Base-by-base conservation (phyloP, 1,284 basidiomycete species). In the Boletus coffeatus region DNA sequence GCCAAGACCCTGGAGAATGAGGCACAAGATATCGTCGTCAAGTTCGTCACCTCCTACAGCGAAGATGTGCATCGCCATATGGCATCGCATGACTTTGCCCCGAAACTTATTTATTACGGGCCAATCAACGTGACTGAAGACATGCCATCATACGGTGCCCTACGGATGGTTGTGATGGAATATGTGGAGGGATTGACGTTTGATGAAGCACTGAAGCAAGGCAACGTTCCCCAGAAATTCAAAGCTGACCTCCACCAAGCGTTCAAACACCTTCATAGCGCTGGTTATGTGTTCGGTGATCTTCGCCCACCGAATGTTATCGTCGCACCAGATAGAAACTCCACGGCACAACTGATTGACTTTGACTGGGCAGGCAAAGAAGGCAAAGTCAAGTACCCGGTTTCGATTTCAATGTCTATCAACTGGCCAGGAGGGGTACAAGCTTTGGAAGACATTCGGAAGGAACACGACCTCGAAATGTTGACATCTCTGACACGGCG, bases 81-180 rank as follows among this genome's bases (percentile, higher is more conserved):
- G 62, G 68, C 62, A 2, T 43, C 7, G 1, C 8, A 2, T 0
- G 63, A 57, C 4, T 58, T 65, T n/a, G 62, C 61, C 1, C 68
- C 62, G 0, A 8, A 48, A n/a, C 61, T 70, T 16, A 7, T 63
- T 4, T 69, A 69, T n/a, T 55, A 52, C 2, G 64, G 60, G 14
- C 1, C 0, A 14, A 65, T 68, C 36, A 4, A 68, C 2, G 16
- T 58, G 9, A 2, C 8, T 0, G 4, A n/a, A 0, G 61, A 50
- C 0, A 50, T 64, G 56, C 68, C 62, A 0, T 65, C 63, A 2
- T 68, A 71, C 25, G 62, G 63, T 1, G 1, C 37, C 1, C 50
- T 71, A 1, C 48, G 52, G 1, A 71, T 71, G 69, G 69, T 72
- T n/a, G n/a, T n/a, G n/a, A n/a, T n/a, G n/a, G n/a, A n/a, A n/a